phyloP scores from a whole-genome alignment of 768 basidiomycete species.

The Ephemerocybe angulata region DNA sequence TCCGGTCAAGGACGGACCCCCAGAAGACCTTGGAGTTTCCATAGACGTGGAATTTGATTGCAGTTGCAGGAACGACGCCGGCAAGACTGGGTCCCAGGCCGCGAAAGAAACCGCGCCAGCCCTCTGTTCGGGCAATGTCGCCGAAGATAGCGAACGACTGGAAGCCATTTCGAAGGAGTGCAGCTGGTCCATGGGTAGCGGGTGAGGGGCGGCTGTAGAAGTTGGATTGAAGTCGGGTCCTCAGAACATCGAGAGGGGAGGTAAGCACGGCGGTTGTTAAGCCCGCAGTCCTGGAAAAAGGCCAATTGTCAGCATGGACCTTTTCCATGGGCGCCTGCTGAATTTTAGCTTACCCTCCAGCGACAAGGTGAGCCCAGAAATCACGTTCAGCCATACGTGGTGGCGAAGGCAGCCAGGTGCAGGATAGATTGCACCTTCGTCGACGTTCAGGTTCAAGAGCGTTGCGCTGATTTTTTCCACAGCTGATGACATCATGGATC shows the following conservation, averaged over 20 bases:
- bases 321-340: not conserved
- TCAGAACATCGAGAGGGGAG: slow-evolving; percentile 3
- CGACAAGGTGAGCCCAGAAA: slow-evolving; percentile 5
- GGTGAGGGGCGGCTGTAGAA: not conserved
- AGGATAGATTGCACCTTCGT: no score
- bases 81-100: not conserved
- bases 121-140: not conserved
- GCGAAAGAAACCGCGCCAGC: slow-evolving; percentile 7
- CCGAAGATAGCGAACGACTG: not conserved
- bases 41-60: slow-evolving; percentile 7
- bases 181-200: not conserved
- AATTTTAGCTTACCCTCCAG: slow-evolving; percentile 3
- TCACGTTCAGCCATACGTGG: no score
- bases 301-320: not conserved
- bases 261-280: slow-evolving; percentile 2
- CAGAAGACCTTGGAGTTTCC: slow-evolving; percentile 5
- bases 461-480: no score
- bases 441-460: no score
- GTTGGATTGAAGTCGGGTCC: slow-evolving; percentile 3
- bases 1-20: not conserved
- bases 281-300: not conserved
- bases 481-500: no score
- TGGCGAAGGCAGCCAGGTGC: no score
- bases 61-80: not conserved
- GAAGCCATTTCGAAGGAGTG: not conserved